phyloP scores from a whole-genome alignment of 106 monocot genomes.

The Dactylorhiza incarnata region DNA sequence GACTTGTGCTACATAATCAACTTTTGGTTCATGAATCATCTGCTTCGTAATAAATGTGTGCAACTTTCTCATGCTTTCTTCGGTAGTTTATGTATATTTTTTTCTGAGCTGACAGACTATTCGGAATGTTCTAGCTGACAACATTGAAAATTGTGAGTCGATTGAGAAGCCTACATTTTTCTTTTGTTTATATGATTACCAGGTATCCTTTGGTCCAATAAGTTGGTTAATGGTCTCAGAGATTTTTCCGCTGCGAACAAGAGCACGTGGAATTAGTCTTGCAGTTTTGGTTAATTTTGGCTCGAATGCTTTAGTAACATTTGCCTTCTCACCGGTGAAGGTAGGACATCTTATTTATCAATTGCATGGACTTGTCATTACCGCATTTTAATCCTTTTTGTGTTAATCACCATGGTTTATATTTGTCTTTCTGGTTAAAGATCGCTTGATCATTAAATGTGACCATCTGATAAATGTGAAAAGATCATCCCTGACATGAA shows the following conservation, averaged over 20 bases:
- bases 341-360: constrained; percentile 19
- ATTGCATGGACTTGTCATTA: background rate
- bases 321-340: constrained; percentile 87
- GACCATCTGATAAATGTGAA: too few species aligned
- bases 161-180: background rate
- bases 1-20: too few species aligned
- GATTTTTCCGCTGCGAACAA: constrained; percentile 87
- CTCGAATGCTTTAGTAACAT: constrained; percentile 93
- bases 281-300: constrained; percentile 90
- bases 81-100: too few species aligned
- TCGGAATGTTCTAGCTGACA: background rate
- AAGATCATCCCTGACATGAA: too few species aligned
- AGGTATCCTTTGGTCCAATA: constrained; percentile 98
- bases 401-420: background rate
- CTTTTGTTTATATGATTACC: constrained; percentile 15
- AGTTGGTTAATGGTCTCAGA: constrained; percentile 99
- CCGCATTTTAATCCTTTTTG: background rate
- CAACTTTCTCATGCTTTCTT: too few species aligned
- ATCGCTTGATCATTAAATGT: background rate
- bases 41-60: too few species aligned
- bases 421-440: background rate
- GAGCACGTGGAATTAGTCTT: constrained; percentile 91
- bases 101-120: background rate
- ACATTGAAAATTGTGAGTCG: background rate
- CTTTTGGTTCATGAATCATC: too few species aligned